Evolutionary conservation across 257 asterid species (phyloP), one percentile per base, ranked within the genome.

Genomic region (Solanum bulbocastanum): DNA sequence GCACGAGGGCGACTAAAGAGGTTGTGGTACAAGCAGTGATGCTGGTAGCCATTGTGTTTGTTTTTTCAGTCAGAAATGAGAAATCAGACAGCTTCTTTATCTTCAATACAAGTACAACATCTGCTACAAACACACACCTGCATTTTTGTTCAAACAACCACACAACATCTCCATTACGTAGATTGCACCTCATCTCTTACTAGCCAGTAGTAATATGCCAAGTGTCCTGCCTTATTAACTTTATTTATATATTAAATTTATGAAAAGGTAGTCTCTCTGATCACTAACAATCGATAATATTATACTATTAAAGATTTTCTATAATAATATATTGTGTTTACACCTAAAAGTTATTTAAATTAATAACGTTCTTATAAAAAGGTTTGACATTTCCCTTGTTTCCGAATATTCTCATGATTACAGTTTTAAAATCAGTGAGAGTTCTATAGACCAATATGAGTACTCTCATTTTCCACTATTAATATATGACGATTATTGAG

Each of bases 21-120:
- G 94, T 86, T 14, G 98, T 58, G 83, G 93, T 86, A 93, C 92
- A 90, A 73, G 97, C 94, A 9, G 95, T 90, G 93, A 93, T 86
- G 87, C 96, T 90, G 86, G 98, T 89, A 86, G 98, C 98, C 99
- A 94, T 96, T 56, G 62, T 52, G 10, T 52, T 3, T 13, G 1
- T 2, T 4, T 66, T 5, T 14, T 40, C 33, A 58, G 33, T 86
- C 13, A 35, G 20, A 49, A 65, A 32, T 37, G 44, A 56, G 60
- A 84, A 46, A 81, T 32, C 20, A 71, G 40, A 65, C 15, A 37
- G 62, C 16, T 86, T 66, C 66, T 85, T 46, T 32, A 33, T 33
- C 78, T 71, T 71, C 78, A 71, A 16, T 16, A 68, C 2, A 8
- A 74, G 30, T 8, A 25, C 84, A 78, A 30, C 35, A 22, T 33